Conservation (phyloP, 2,329 filamentous ascomycete species). For the Epichloe sylvatica region DNA sequence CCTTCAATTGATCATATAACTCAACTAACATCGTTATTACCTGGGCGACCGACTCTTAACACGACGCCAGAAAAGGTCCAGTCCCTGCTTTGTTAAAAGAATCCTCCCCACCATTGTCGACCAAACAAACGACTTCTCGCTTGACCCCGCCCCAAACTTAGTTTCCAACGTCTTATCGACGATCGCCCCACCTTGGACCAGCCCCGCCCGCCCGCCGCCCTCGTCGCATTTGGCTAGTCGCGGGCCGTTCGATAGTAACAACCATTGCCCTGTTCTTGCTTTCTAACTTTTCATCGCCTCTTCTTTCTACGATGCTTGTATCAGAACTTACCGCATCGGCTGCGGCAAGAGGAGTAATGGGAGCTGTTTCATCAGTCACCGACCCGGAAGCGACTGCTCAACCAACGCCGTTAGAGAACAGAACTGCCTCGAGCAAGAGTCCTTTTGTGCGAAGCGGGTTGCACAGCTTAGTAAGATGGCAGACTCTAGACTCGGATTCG, state of each 20-base stretch:
- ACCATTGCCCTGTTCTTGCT: neutral
- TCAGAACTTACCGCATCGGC: conserved; percentile 25
- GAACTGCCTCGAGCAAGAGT: conserved; percentile 27
- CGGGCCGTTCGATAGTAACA: neutral
- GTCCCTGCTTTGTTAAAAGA: neutral
- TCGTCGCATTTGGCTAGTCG: neutral
- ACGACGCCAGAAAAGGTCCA: neutral
- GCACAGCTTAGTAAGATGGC: conserved; percentile 80
- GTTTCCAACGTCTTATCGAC: neutral
- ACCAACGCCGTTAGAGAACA: conserved; percentile 20
- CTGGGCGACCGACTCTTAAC: neutral
- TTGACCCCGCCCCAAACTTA: neutral
- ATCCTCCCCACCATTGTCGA: neutral
- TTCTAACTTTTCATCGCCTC: neutral
- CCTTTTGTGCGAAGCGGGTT: conserved; percentile 57
- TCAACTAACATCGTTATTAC: too few relatives aligned
- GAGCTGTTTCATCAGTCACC: conserved; percentile 6
- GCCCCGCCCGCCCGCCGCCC: neutral
- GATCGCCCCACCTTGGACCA: neutral
- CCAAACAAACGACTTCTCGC: neutral
- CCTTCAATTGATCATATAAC: too few relatives aligned
- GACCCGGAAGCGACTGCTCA: conserved; percentile 4
- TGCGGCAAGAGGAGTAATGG: conserved; percentile 17
- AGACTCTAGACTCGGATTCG: conserved; percentile 68
- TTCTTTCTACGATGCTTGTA: conserved; percentile 18